These are phyloP conservation scores for Phytophthora chlamydospora DNA, from an alignment of 352 stramenopile species.

Conservation along the genomic window DNA sequence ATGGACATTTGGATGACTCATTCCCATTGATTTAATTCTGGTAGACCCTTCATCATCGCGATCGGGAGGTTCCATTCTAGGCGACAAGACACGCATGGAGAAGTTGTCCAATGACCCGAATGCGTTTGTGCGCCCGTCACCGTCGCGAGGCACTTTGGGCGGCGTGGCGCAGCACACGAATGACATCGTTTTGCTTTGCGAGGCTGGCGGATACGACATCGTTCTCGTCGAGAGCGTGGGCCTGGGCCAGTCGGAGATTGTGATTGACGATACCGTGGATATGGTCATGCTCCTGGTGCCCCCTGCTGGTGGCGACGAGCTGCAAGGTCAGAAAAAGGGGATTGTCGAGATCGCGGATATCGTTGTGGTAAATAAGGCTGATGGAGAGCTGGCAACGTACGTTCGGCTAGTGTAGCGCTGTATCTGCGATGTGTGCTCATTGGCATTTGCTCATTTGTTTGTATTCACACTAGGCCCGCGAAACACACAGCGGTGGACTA, in stretches of 20 bases:
- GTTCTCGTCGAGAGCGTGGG: conserved; percentile 98
- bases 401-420: conserved; percentile 1
- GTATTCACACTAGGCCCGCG: conserved; percentile 42
- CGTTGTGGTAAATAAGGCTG: conserved; percentile 98
- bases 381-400: conserved; percentile 85
- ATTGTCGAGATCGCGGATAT: conserved; percentile 98
- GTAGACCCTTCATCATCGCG: conserved; percentile 95
- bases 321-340: conserved; percentile 98
- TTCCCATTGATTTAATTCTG: conserved; percentile 1
- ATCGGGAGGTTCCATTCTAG: conserved; percentile 96
- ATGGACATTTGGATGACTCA: not conserved
- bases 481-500: conserved; percentile 80
- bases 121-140: conserved; percentile 94
- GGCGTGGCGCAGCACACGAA: conserved; percentile 82
- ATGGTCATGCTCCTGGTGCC: conserved; percentile 96
- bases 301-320: conserved; percentile 95
- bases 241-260: conserved; percentile 97
- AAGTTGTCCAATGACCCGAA: conserved; percentile 92
- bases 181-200: conserved; percentile 95
- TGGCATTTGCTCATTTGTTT: not conserved
- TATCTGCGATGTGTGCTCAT: not conserved
- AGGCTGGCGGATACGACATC: conserved; percentile 94
- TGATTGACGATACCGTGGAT: conserved; percentile 96
- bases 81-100: conserved; percentile 98
- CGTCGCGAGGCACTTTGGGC: conserved; percentile 84